Base-by-base conservation (phyloP, 2,329 filamentous ascomycete species). In the Exophiala aquamarina region DNA sequence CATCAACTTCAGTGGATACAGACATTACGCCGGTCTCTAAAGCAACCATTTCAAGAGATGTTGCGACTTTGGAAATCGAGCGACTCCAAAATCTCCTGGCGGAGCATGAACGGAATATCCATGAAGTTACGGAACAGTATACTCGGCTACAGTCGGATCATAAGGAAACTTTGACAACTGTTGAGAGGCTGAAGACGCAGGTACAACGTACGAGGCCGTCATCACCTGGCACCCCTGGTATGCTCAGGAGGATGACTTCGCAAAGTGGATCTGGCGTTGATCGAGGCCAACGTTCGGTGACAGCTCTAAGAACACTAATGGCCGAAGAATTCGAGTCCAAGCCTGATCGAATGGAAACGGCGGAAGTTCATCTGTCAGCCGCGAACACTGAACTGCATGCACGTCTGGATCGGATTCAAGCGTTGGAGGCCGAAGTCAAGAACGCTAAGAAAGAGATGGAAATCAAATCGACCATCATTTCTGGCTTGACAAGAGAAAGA, bases 401-500 rank as follows among this genome's bases (percentile, higher is more conserved):
- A 8, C 83, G 91, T 33, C 91, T 91, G 31, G 91, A 97, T 66
- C 84, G 91, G 20, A 91, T 96, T 43, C 88, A 94, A 62, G 84
- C 91, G 60, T 76, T 98, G 11, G 93, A 98, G 67, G 83, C 83
- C 4, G 92, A 95, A 58, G 81, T 96, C 47, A 75, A 83, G 19
- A 84, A 82, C 3, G 82, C 90, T 17, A 93, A 89, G 73, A 95
- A 90, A 72, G 93, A 98, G 67, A 95, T 97, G 86, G 93, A 98
- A 64, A 84, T 81, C 54, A 98, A 98, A 79, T 90, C 92, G 75
- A 88, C 89, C 21, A 91, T 98, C 63, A 97, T 98, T 59, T 89
- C 89, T 21, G 93, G 93, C 5, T 76, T 98, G 54, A 95, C 93
- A 3, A 85, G 93, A 44, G 94, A 98, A 68, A 79, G 94, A 49